These are phyloP conservation scores for Volvox africanus DNA, from an alignment of 139 green algal species.

Conservation along the genomic window DNA sequence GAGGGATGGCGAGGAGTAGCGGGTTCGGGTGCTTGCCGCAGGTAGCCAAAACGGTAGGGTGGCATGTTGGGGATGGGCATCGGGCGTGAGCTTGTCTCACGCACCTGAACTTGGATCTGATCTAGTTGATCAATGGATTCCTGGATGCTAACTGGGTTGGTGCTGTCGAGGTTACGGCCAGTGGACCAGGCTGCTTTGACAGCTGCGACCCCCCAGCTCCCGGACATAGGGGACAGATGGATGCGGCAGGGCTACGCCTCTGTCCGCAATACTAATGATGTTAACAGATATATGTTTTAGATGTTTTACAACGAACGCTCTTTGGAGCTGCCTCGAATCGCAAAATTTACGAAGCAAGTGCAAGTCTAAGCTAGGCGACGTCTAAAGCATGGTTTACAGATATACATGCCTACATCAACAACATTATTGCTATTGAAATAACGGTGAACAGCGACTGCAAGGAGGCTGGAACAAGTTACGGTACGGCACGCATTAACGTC, in stretches of 20 bases:
- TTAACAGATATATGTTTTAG: background rate
- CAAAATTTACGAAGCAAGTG: too few relatives aligned
- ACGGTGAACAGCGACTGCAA: too few relatives aligned
- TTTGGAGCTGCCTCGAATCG: too few relatives aligned
- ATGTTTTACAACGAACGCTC: too few relatives aligned
- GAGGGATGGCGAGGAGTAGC: too few relatives aligned
- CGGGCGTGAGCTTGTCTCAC: background rate
- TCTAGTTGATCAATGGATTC: slow-evolving; percentile 45
- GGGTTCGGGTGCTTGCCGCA: too few relatives aligned
- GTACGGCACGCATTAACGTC: too few relatives aligned
- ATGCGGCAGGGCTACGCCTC: background rate
- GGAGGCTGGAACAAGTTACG: too few relatives aligned
- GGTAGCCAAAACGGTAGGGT: background rate
- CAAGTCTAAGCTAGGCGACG: too few relatives aligned
- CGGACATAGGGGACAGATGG: background rate
- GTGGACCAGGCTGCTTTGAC: slow-evolving; percentile 24
- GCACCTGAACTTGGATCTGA: slow-evolving; percentile 28
- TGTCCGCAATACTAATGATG: background rate
- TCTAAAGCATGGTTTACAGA: too few relatives aligned
- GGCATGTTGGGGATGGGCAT: background rate
- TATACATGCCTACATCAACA: too few relatives aligned
- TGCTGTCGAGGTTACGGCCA: background rate
- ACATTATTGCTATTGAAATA: too few relatives aligned
- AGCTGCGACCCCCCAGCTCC: slow-evolving; percentile 4
- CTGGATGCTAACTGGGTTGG: slow-evolving; percentile 31